Percentiles rank a stretch among this genome's conserved stretches.
Evolutionary conservation across 768 basidiomycete genomes (phyloP).

Genomic region (Mycena rebaudengoi): DNA sequence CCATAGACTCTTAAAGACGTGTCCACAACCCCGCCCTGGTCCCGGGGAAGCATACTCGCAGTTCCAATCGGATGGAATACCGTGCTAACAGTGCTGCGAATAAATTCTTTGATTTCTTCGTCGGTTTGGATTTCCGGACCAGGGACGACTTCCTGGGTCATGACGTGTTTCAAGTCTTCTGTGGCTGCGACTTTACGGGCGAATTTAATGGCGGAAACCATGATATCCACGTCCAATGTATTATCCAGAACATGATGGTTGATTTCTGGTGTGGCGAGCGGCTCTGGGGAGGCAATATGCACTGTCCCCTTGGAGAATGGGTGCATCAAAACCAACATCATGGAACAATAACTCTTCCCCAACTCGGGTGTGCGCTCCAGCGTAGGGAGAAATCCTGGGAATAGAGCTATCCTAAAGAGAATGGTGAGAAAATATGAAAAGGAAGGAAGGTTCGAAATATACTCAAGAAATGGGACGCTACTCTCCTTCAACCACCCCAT

Average conservation of each 20-base stretch:
- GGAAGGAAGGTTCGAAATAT: not conserved
- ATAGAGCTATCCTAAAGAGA: not conserved
- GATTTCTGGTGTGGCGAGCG: conserved; percentile 23
- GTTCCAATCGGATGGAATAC: conserved; percentile 38
- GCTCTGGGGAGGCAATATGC: conserved; percentile 32
- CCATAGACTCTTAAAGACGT: conserved; percentile 30
- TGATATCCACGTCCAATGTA: conserved; percentile 31
- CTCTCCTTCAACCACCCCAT: conserved; percentile 14
- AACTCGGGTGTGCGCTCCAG: conserved; percentile 10
- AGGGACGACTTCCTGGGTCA: conserved; percentile 22
- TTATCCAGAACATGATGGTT: conserved; percentile 29
- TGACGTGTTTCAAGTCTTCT: not conserved
- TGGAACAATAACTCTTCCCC: conserved; percentile 32
- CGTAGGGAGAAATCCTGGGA: conserved; percentile 1
- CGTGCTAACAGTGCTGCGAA: conserved; percentile 15
- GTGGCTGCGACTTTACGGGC: conserved; percentile 15
- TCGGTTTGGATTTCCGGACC: conserved; percentile 13
- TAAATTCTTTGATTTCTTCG: conserved; percentile 24
- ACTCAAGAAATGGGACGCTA: conserved; percentile 26
- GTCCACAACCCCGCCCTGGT: conserved; percentile 38
- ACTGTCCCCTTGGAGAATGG: conserved; percentile 52
- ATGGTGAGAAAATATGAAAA: not conserved
- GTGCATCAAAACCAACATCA: conserved; percentile 36
- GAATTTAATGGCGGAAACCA: conserved; percentile 31
- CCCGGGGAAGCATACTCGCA: conserved; percentile 38